Evolutionary conservation across 768 basidiomycete species (phyloP).

Genomic region (Pluteus cervinus): DNA sequence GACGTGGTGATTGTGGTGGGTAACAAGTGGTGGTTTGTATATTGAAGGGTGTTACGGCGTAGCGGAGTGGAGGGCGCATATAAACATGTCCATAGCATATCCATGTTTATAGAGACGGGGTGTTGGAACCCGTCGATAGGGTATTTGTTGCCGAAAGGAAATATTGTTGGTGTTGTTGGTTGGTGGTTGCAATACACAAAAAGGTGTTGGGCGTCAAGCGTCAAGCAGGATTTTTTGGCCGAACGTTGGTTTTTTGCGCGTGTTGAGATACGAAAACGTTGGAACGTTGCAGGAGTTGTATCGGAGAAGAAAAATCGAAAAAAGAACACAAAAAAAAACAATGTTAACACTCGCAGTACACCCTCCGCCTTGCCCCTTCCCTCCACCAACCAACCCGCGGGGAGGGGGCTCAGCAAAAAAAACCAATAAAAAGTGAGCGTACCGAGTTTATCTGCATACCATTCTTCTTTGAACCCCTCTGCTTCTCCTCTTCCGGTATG

Average conservation of each 20-base stretch:
- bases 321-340: constrained; percentile 1
- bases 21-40: not conserved
- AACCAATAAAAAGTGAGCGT: constrained; percentile 24
- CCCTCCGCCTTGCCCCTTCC: too few relatives aligned
- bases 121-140: too few relatives aligned
- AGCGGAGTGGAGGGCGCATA: too few relatives aligned
- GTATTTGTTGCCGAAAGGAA: too few relatives aligned
- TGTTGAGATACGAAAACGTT: not conserved
- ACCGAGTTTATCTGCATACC: constrained; percentile 81
- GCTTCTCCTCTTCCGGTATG: constrained; percentile 79
- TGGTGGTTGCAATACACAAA: not conserved
- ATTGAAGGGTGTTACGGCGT: too few relatives aligned
- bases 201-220: not conserved
- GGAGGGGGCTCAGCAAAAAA: constrained; percentile 20
- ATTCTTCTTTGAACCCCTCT: constrained; percentile 52
- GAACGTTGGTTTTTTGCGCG: not conserved
- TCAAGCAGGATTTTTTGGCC: not conserved
- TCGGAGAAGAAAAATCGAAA: constrained; percentile 2
- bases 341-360: too few relatives aligned
- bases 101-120: too few relatives aligned
- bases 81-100: too few relatives aligned
- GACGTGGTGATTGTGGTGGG: not conserved
- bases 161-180: too few relatives aligned
- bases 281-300: not conserved
- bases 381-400: constrained; percentile 9